These are phyloP conservation scores for Auricularia heimuer DNA, from an alignment of 768 basidiomycete genomes.

Conservation along the genomic window DNA sequence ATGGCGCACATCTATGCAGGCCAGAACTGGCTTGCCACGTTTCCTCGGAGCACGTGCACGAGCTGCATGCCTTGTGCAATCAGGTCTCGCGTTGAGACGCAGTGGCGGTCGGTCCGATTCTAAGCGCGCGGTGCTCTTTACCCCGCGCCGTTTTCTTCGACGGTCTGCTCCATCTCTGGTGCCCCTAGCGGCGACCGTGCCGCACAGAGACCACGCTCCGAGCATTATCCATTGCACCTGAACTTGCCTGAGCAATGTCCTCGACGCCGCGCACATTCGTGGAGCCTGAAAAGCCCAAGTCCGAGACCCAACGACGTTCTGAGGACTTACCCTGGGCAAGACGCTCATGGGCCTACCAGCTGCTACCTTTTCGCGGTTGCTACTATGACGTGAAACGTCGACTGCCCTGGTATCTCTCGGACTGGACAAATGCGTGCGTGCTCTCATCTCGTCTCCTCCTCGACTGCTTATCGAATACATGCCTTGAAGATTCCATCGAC, in stretches of 20 bases:
- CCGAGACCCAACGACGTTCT: too few relatives aligned
- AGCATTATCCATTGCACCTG: too few relatives aligned
- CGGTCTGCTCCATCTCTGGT: too few relatives aligned
- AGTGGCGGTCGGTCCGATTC: too few relatives aligned
- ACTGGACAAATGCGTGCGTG: not conserved
- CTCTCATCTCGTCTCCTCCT: too few relatives aligned
- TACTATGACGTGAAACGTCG: not conserved
- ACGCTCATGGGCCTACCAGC: not conserved
- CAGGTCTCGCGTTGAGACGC: too few relatives aligned
- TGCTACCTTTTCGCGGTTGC: not conserved
- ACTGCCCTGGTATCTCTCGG: not conserved
- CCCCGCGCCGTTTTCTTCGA: too few relatives aligned
- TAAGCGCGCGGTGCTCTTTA: not conserved
- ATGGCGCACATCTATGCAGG: too few relatives aligned
- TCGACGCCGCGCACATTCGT: slow-evolving; percentile 4
- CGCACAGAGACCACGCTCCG: too few relatives aligned
- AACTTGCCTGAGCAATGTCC: not conserved
- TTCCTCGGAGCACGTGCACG: too few relatives aligned
- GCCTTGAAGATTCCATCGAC: not conserved
- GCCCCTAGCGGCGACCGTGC: too few relatives aligned
- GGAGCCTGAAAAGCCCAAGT: not conserved
- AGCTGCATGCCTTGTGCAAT: too few relatives aligned
- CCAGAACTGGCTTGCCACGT: not conserved
- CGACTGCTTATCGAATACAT: not conserved
- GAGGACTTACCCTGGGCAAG: not conserved